Percentiles rank a stretch among this genome's conserved stretches.
phyloP scores from a whole-genome alignment of 2,329 filamentous ascomycete genomes.

The Cadophora gregata region DNA sequence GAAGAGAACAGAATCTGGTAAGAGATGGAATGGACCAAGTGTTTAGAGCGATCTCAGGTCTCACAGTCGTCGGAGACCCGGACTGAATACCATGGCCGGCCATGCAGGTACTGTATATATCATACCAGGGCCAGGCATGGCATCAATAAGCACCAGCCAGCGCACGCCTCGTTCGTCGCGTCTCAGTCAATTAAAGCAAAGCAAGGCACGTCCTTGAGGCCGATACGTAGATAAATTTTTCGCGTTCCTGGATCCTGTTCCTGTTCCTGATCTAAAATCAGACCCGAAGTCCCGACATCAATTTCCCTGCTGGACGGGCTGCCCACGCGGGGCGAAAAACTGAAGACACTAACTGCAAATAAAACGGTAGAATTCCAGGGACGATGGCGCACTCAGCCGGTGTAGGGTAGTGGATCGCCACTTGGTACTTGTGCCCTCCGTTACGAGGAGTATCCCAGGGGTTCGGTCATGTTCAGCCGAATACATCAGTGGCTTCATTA shows the following conservation, averaged over 20 bases:
- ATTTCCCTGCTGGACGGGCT: constrained; percentile 5
- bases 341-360: background rate
- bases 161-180: constrained; percentile 7
- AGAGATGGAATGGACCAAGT: constrained; percentile 3
- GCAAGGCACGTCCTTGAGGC: constrained; percentile 1
- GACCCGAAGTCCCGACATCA: background rate
- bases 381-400: constrained; percentile 7
- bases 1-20: constrained; percentile 13
- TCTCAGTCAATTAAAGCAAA: constrained; percentile 5
- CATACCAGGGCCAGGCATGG: background rate
- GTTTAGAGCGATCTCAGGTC: constrained; percentile 13
- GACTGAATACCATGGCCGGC: background rate
- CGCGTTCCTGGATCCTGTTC: constrained; percentile 5
- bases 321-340: constrained; percentile 6
- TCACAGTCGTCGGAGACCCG: constrained; percentile 19
- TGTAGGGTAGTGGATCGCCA: constrained; percentile 1
- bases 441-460: constrained; percentile 10
- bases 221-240: background rate
- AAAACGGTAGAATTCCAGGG: constrained; percentile 2
- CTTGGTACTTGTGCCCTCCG: constrained; percentile 6
- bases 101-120: constrained; percentile 7
- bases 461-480: background rate
- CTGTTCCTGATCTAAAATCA: constrained; percentile 11
- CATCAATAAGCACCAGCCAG: constrained; percentile 1
- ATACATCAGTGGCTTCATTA: background rate